phyloP scores from a whole-genome alignment of 495 filamentous ascomycete genomes.

The Evansstolkia leycettana region DNA sequence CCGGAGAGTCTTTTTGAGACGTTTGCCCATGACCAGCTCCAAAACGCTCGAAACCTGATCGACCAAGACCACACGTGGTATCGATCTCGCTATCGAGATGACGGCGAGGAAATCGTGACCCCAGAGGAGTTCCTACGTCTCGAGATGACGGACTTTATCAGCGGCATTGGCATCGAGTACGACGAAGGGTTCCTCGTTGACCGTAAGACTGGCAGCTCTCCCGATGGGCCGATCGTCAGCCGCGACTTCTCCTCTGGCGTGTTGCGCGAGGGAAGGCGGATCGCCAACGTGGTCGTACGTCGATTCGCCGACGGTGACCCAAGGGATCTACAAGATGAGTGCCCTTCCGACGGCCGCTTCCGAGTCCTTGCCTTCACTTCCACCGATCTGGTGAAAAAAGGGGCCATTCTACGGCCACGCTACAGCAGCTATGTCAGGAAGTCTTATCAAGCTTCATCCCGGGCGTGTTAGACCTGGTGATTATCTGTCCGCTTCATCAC shows the following conservation, averaged over 20 bases:
- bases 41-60: too few species aligned
- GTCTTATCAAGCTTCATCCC: too few species aligned
- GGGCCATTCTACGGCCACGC: slow-evolving; percentile 12
- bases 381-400: slow-evolving; percentile 17
- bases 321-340: slow-evolving; percentile 39
- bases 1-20: too few species aligned
- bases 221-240: slow-evolving; percentile 15
- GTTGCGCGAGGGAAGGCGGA: slow-evolving; percentile 17
- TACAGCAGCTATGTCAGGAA: too few species aligned
- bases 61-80: too few species aligned
- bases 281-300: slow-evolving; percentile 22
- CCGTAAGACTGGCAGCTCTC: slow-evolving; percentile 3
- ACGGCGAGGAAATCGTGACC: too few species aligned
- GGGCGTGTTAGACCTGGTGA: slow-evolving; percentile 53
- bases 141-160: slow-evolving; percentile 32
- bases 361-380: slow-evolving; percentile 33
- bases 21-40: too few species aligned
- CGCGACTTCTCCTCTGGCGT: slow-evolving; percentile 34
- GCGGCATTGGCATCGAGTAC: slow-evolving; percentile 35
- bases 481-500: slow-evolving; percentile 42
- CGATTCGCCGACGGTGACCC: slow-evolving; percentile 33
- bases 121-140: too few species aligned
- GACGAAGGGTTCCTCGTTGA: slow-evolving; percentile 25
- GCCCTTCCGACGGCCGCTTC: slow-evolving; percentile 30
- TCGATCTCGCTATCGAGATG: too few species aligned